These are phyloP conservation scores for Penicillium nucicola DNA, from an alignment of 495 filamentous ascomycete species.

Conservation along the genomic window DNA sequence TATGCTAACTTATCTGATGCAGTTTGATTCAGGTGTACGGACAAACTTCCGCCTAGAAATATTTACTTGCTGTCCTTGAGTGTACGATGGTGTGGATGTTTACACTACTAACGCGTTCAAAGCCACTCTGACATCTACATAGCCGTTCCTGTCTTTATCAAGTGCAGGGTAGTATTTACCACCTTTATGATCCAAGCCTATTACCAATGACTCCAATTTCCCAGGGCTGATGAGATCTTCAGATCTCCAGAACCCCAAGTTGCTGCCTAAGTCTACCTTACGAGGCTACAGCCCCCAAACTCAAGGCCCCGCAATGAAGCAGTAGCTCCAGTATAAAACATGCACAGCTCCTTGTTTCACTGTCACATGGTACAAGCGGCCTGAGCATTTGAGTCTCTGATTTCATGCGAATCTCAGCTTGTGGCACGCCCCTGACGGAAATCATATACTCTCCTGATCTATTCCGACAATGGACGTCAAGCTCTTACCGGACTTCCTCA, in stretches of 20 bases:
- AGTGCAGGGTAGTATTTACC: too few species aligned
- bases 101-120: too few species aligned
- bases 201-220: background rate
- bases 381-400: background rate
- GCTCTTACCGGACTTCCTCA: background rate
- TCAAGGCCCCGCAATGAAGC: background rate
- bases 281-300: background rate
- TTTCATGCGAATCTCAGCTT: background rate
- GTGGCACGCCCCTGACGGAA: background rate
- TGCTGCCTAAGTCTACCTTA: background rate
- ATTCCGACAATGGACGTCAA: constrained; percentile 8
- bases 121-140: too few species aligned
- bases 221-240: background rate
- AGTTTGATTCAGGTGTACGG: too few species aligned
- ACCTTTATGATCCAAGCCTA: too few species aligned
- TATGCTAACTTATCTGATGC: too few species aligned
- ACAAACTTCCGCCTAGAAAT: too few species aligned
- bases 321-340: background rate
- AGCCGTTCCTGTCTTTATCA: too few species aligned
- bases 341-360: background rate
- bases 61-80: too few species aligned
- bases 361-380: background rate
- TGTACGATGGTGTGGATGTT: too few species aligned
- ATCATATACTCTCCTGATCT: background rate
- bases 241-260: background rate